Evolutionary conservation across 164 flowering plant species (phyloP), one percentile per base, ranked within the genome.

Genomic region (Piper betle): DNA sequence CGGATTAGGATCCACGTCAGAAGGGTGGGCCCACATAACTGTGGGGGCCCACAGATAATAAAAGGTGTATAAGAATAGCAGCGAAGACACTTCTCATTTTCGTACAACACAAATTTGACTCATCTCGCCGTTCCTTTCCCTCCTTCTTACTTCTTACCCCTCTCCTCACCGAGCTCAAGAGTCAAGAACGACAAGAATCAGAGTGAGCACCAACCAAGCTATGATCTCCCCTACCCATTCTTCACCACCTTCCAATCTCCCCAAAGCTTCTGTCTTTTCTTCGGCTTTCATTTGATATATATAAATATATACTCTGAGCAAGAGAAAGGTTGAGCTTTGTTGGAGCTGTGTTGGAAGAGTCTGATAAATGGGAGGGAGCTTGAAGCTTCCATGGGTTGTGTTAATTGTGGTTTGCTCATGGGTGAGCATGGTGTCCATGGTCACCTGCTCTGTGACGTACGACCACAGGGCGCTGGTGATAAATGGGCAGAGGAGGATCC

Each of bases 401-500:
- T 8, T 4, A 5, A 20, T 40, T 20, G 33, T 64, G 6, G 46
- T 63, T 1, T 71, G 69, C 66, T 58, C 62, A 54, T 62, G 53
- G 71, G 61, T 46, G 39, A 17, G 53, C 40, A 61, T 69, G 52
- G 84, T 69, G 50, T 57, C 20, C 59, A 2, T 62, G n/a, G 5
- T 37, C 38, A 16, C 54, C 60, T 82, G 86, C 19, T 69, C 85
- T 67, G 98, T 92, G 15, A 63, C 82, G 33, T 92, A 88, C 58
- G 96, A 92, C 61, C 72, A 71, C 18, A 87, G 73, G 62, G 87
- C 93, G 11, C 63, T 92, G 9, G 70, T 80, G 40, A 65, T 92
- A 25, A 79, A 92, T 80, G 95, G 95, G 42, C 74, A 78, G 61
- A 75, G 87, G 52, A 82, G 81, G 68, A 83, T 92, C 64, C 86